Base-by-base conservation (phyloP, 2,329 filamentous ascomycete genomes). In the Rhynchosporium graminicola region DNA sequence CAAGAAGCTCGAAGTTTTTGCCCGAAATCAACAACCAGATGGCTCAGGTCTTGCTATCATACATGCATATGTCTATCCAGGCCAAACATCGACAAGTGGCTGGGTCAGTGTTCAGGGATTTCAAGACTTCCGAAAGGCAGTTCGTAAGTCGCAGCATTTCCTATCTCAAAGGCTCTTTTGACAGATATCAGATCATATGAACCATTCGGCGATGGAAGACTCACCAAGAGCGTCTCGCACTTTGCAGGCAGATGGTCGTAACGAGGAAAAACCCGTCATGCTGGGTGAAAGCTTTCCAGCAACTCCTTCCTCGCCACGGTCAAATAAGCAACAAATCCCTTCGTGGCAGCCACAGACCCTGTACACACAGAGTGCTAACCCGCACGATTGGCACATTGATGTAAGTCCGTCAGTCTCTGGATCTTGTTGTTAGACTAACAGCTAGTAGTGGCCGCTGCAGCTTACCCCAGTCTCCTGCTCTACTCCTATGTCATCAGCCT, bases 1-100 rank as follows among this genome's bases (percentile, higher is more conserved):
- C 70, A 69, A 72, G 52, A 65, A 52, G 5, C 28, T 73, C 13
- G 71, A 73, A 42, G 70, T 72, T 47, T 69, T 69, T 50, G 59
- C 68, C 9, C 55, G 68, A 38, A 65, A 68, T 51, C 52, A 48
- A 45, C 58, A 66, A 15, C 20, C 43, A 31, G 57, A 67, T 61
- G 67, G 66, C 3, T 59, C 61, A 4, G 60, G 43, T 13, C 58
- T 69, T 46, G 61, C 66, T n/a, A 61, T 73, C 5, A 67, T 71
- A 42, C 67, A 71, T 62, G 69, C 65, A 0, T 36, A 66, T 51
- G 64, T 73, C 7, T 70, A 67, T 51, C 60, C 62, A 6, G 71
- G 71, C 61, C 70, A 5, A 58, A 65, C 38, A 46, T 70, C 15
- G 63, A 63, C 45, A 28, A 38, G 47, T 61, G 60, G 60, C 15